Percentiles rank a stretch among this genome's conserved stretches.
phyloP scores from a whole-genome alignment of 129 eudicot species.

The Flaveria trinervia region DNA sequence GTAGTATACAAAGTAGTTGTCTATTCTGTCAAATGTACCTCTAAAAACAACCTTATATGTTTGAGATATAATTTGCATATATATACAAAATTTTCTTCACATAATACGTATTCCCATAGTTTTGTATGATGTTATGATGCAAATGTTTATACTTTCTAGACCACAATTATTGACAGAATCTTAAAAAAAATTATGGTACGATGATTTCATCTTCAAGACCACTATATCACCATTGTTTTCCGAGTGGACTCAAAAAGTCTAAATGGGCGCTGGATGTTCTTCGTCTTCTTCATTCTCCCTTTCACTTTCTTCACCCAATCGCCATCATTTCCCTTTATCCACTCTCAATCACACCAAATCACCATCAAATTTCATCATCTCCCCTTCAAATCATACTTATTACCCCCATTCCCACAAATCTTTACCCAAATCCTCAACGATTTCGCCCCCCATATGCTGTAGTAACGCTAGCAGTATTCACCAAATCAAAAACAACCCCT shows the following conservation, averaged over 20 bases:
- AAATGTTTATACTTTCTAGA: too few species aligned
- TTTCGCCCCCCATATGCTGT: slow-evolving; percentile 28
- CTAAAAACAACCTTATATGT: too few species aligned
- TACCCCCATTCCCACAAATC: slow-evolving; percentile 22
- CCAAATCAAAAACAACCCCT: slow-evolving; percentile 29
- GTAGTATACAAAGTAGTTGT: too few species aligned
- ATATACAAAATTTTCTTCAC: too few species aligned
- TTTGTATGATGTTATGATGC: too few species aligned
- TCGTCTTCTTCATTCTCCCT: slow-evolving; percentile 34
- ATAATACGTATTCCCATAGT: too few species aligned
- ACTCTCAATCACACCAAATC: slow-evolving; percentile 25
- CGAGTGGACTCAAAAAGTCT: slow-evolving; percentile 20
- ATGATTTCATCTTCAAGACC: neutral
- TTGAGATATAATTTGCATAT: too few species aligned
- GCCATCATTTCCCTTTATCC: neutral
- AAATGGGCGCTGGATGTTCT: slow-evolving; percentile 29
- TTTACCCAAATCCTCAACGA: slow-evolving; percentile 23
- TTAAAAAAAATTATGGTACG: neutral
- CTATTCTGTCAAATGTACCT: too few species aligned
- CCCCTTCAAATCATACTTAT: neutral
- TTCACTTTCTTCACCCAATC: slow-evolving; percentile 27
- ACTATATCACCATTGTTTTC: neutral
- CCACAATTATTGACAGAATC: neutral
- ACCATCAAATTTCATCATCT: slow-evolving; percentile 14
- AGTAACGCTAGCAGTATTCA: slow-evolving; percentile 31